Conservation (phyloP, 805 yeast genomes). For the Saccharomycopsis javanensis region DNA sequence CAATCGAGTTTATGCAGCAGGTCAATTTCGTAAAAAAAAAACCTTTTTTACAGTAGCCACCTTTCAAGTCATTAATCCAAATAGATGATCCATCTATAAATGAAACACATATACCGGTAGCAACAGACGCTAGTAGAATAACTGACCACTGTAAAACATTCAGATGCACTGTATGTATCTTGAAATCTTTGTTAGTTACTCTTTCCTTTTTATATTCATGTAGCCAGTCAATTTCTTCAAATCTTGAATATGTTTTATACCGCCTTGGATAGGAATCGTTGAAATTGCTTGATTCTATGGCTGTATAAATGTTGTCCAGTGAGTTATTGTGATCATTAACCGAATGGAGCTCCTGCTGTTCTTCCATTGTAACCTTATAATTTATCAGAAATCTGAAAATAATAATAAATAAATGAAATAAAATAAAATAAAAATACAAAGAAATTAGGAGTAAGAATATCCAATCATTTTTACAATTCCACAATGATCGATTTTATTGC, state of each 20-base stretch:
- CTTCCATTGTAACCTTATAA: no score
- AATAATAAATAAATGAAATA: not conserved
- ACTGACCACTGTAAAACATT: slow-evolving; percentile 15
- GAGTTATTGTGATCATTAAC: not conserved
- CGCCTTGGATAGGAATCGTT: slow-evolving; percentile 28
- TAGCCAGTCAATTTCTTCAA: slow-evolving; percentile 18
- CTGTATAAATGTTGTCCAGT: not conserved
- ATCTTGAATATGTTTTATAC: slow-evolving; percentile 6
- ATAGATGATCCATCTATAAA: slow-evolving; percentile 11
- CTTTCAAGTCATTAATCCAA: slow-evolving; percentile 17
- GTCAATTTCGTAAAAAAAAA: slow-evolving; percentile 7
- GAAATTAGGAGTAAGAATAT: no score
- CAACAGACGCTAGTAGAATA: slow-evolving; percentile 23
- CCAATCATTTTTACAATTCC: no score
- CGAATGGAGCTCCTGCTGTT: not conserved
- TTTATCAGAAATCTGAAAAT: no score
- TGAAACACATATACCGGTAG: slow-evolving; percentile 10
- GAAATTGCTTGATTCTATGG: not conserved
- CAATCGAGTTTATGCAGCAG: slow-evolving; percentile 19
- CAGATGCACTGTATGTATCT: not conserved
- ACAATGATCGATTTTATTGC: no score
- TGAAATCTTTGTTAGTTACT: not conserved
- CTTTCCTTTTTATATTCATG: slow-evolving; percentile 14
- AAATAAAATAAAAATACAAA: not conserved
- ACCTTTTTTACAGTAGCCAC: slow-evolving; percentile 13